Base-by-base conservation (phyloP, 331 rosid genomes). In the Ulmus americana region DNA sequence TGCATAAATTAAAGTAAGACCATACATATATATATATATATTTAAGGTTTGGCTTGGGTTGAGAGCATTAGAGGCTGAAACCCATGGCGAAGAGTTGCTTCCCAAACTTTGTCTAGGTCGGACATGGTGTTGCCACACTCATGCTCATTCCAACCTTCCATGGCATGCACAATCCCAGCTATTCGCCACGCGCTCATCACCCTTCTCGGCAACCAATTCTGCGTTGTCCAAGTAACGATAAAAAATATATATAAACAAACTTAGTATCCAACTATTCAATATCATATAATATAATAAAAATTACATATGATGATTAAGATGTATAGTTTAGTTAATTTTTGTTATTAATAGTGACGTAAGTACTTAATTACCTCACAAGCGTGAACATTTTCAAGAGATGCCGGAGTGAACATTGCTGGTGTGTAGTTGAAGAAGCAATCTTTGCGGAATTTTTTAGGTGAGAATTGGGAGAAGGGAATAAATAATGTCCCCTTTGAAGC, bases 401-500 rank as follows among this genome's bases (percentile, higher is more conserved):
- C 8, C 1, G 95, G 97, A 68, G 80, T 14, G 38, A 65, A 47
- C 92, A 90, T 79, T 46, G 97, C 81, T 55, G 95, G 97, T 52
- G 92, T 76, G 81, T 6, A 62, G 11, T 63, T 73, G 65, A 85
- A 90, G 76, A 67, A 80, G 44, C 95, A 87, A 51, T 90, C 97
- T 61, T 58, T 82, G 45, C 90, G 82, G 35, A 80, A 7, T 64
- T 72, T 57, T 53, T 75, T 83, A 1, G 85, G 90, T 50, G 95
- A 87, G 55, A 90, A 80, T 16, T 81, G 94, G 11, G 95, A 70
- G 57, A 83, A 76, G 8, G 97, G 95, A 54, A 90, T 59, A 54
- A 90, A 87, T 39, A 83, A n/a, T 56, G 95, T 67, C 70, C 84
- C 92, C 74, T 85, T 85, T 66, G 82, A 75, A 47, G 88, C 90